Evolutionary conservation across 306 rosid genomes (phyloP).

Genomic region (Dalbergia cultrata): DNA sequence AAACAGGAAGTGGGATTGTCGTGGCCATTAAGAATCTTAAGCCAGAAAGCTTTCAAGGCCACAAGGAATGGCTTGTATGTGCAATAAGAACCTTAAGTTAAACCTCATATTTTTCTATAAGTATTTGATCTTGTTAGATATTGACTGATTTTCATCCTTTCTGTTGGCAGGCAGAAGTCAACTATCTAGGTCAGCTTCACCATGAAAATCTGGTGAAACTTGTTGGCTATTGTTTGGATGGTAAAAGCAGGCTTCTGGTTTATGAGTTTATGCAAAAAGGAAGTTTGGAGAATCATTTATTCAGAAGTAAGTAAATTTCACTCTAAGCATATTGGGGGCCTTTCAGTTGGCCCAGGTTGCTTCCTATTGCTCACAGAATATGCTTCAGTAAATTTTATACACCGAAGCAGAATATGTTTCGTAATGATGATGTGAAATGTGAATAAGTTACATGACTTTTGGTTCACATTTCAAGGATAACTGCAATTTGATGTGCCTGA

Average conservation of each 20-base stretch:
- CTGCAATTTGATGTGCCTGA: conserved; percentile 17
- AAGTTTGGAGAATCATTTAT: conserved; percentile 90
- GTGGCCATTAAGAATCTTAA: conserved; percentile 93
- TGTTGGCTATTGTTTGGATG: conserved; percentile 82
- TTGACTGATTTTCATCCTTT: conserved; percentile 40
- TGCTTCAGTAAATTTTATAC: neutral
- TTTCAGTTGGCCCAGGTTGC: neutral
- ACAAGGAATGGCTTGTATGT: conserved; percentile 99
- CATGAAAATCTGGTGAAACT: conserved; percentile 93
- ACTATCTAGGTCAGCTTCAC: conserved; percentile 85
- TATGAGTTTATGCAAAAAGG: conserved; percentile 92
- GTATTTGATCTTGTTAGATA: conserved; percentile 23
- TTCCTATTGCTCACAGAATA: neutral
- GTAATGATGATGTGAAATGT: neutral
- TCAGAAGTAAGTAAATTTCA: conserved; percentile 75
- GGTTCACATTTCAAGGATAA: conserved; percentile 20
- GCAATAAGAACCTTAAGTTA: conserved; percentile 36
- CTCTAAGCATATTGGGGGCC: conserved; percentile 19
- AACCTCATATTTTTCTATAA: neutral
- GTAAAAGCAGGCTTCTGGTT: conserved; percentile 84
- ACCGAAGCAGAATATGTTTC: neutral
- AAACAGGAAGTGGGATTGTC: conserved; percentile 84
- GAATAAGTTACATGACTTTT: neutral
- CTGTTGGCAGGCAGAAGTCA: conserved; percentile 85
- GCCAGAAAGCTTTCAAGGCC: conserved; percentile 92